Evolutionary conservation across 495 filamentous ascomycete species (phyloP), one percentile per base, ranked within the genome.

Genomic region (Penicillium samsonianum): DNA sequence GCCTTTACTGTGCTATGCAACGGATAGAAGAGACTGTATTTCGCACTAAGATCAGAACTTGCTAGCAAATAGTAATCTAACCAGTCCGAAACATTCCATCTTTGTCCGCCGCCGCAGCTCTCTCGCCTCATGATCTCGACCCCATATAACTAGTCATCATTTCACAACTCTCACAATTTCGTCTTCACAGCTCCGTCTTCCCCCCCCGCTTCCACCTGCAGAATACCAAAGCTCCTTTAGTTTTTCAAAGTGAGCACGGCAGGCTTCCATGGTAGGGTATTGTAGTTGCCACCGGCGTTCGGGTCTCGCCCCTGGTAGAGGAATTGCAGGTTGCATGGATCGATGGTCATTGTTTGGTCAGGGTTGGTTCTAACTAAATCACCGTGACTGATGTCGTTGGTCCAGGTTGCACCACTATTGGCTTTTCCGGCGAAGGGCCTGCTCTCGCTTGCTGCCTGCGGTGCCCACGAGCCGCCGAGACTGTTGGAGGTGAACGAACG

Each of bases 301-400:
- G 76, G 62, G 30, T 68, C 62, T 33, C 67, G 67, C 7, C 84
- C 84, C 70, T 86, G 83, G 55, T 84, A 87, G 20, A 87, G 72
- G 47, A 85, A 62, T 62, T 83, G 77, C 63, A 85, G 64, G 57
- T 85, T 84, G 69, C 83, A 85, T 5, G 80, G 71, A 56, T 83
- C 79, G 31, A 86, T 61, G 11, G 76, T 75, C 69, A 81, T 77
- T 2, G 80, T 85, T 67, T 87, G 78, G 59, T 87, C 83, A 5
- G 76, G 57, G 50, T 73, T 80, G 47, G 25, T 67, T 54, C 83
- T 74, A 25, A 88, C 68, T 41, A 87, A 58, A 47, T 86, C 84
- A 16, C 85, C 85, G 53, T 84, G 82, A 58, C 80, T 84, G 65
- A 88, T 86, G 54, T 85, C 82, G 65, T 84, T 77, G 42, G 84